These are phyloP conservation scores for Leishmania major DNA, from an alignment of 208 protist species.

Conservation along the genomic window DNA sequence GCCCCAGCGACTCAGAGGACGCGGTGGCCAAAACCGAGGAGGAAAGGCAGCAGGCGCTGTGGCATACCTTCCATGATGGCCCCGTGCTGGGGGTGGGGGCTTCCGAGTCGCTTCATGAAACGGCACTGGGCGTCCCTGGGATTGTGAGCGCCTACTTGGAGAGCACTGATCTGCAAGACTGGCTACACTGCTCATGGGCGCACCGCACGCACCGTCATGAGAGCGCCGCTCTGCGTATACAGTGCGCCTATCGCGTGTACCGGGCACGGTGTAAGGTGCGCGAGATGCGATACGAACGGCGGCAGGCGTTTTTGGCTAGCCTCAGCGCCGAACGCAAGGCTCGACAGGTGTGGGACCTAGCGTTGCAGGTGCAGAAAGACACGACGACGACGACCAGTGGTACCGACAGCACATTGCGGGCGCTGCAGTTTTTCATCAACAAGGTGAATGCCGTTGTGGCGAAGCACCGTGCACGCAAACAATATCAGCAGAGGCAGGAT, in stretches of 20 bases:
- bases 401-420: conserved; percentile 25
- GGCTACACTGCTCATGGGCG: conserved; percentile 68
- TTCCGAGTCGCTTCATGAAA: neutral
- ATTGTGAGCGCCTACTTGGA: conserved; percentile 55
- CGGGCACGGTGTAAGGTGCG: conserved; percentile 38
- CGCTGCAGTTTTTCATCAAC: conserved; percentile 58
- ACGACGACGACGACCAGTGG: conserved; percentile 9
- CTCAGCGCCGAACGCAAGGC: conserved; percentile 49
- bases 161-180: conserved; percentile 49
- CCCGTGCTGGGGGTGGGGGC: neutral
- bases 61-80: conserved; percentile 33
- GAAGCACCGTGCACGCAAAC: conserved; percentile 45
- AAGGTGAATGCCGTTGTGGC: conserved; percentile 60
- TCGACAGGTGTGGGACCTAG: conserved; percentile 44
- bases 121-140: conserved; percentile 3
- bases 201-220: conserved; percentile 83
- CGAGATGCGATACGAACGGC: conserved; percentile 46
- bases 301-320: conserved; percentile 40
- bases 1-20: neutral
- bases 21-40: conserved; percentile 11
- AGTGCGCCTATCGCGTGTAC: conserved; percentile 75
- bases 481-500: conserved; percentile 23
- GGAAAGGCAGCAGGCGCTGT: conserved; percentile 33
- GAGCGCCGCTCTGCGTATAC: conserved; percentile 78
- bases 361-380: conserved; percentile 43